Evolutionary conservation across 208 protist genomes (phyloP).

Genomic region (Crithidia brevicula): DNA sequence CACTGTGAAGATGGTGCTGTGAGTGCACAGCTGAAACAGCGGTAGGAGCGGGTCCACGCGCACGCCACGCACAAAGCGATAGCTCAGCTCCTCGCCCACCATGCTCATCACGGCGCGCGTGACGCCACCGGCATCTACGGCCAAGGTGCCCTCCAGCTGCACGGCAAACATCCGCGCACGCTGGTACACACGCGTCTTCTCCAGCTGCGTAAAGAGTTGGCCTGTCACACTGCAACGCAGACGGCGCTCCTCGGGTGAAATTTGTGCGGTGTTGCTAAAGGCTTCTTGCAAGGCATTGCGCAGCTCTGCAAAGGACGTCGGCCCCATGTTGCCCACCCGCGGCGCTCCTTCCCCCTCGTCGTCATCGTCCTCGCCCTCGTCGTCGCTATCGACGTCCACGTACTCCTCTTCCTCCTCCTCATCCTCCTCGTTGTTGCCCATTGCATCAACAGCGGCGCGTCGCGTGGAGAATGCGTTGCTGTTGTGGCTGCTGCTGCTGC

Average conservation of each 20-base stretch:
- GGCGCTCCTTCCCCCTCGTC: not conserved
- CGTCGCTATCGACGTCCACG: slow-evolving; percentile 16
- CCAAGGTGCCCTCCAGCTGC: slow-evolving; percentile 59
- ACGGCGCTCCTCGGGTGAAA: slow-evolving; percentile 10
- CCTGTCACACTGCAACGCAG: slow-evolving; percentile 44
- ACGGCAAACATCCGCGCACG: slow-evolving; percentile 84
- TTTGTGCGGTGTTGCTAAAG: slow-evolving; percentile 4
- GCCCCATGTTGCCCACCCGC: not conserved
- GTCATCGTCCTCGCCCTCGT: not conserved
- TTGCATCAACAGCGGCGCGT: no score
- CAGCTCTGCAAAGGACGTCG: not conserved
- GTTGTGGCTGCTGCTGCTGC: slow-evolving; percentile 1
- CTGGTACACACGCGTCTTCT: slow-evolving; percentile 66
- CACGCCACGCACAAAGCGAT: slow-evolving; percentile 45
- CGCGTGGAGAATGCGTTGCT: not conserved
- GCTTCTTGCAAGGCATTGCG: slow-evolving; percentile 10
- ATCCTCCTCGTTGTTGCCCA: no score
- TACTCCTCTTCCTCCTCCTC: slow-evolving; percentile 18
- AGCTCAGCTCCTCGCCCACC: slow-evolving; percentile 87
- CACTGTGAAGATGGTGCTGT: slow-evolving; percentile 84
- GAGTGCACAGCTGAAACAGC: slow-evolving; percentile 76
- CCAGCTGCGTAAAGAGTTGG: slow-evolving; percentile 78
- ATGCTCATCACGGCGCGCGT: slow-evolving; percentile 86
- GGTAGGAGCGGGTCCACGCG: slow-evolving; percentile 76
- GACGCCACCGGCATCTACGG: slow-evolving; percentile 82